Percentiles rank a stretch among this genome's conserved stretches.
These are phyloP conservation scores for Globisporangium carolinianum DNA, from an alignment of 352 stramenopile species.

Conservation along the genomic window DNA sequence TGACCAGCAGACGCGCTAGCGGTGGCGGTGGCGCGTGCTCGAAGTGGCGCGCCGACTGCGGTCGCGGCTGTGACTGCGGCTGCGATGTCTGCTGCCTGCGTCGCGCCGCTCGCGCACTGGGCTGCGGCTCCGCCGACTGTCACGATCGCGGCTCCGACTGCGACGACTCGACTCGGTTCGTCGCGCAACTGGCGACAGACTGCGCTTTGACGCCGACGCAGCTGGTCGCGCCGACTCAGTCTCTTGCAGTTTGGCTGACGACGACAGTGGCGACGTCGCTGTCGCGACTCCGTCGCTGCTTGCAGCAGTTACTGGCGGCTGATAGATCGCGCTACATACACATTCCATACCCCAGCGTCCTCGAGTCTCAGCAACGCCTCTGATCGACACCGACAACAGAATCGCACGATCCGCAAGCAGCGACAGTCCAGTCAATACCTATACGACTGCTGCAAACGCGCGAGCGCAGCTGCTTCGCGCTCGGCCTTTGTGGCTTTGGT, in stretches of 20 bases:
- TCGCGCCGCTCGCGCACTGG: not conserved
- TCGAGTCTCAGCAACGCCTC: too few relatives aligned
- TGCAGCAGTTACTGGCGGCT: conserved; percentile 12
- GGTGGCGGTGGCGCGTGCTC: conserved; percentile 4
- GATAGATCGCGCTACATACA: conserved; percentile 38
- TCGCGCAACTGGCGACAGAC: conserved; percentile 12
- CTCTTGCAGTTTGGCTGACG: not conserved
- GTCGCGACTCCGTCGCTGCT: not conserved
- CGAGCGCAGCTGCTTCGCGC: conserved; percentile 72
- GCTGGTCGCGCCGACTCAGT: too few relatives aligned
- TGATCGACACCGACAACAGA: too few relatives aligned
- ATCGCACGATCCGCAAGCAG: too few relatives aligned
- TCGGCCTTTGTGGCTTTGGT: conserved; percentile 69
- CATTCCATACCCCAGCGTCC: too few relatives aligned
- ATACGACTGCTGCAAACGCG: conserved; percentile 76
- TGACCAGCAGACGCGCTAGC: not conserved
- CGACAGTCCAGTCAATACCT: conserved; percentile 21
- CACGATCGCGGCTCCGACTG: conserved; percentile 11
- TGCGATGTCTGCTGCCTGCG: conserved; percentile 5
- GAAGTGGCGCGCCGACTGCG: conserved; percentile 10
- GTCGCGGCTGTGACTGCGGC: conserved; percentile 21
- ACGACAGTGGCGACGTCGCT: not conserved
- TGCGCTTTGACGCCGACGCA: conserved; percentile 8
- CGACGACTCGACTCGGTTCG: conserved; percentile 19
- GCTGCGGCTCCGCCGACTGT: conserved; percentile 20